Evolutionary conservation across 176 grass and related monocot genomes (phyloP).

Genomic region (Avena insularis): DNA sequence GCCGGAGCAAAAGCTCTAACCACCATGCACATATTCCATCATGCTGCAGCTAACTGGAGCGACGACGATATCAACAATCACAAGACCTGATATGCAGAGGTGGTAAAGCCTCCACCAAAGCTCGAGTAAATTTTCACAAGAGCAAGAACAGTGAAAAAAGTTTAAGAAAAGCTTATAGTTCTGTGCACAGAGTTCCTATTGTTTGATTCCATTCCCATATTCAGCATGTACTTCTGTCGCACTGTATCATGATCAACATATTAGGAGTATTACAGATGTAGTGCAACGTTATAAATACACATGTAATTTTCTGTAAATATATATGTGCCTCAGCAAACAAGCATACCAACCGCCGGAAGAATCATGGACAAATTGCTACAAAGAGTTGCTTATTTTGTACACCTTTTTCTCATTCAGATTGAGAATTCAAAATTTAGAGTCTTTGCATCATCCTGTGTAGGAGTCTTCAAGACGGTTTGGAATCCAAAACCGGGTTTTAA

Average conservation of each 20-base stretch:
- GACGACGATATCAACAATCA: neutral
- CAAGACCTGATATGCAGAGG: neutral
- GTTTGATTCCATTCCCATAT: neutral
- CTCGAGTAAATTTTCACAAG: neutral
- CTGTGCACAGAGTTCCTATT: neutral
- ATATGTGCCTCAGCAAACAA: neutral
- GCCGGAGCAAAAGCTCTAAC: neutral
- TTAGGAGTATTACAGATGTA: neutral
- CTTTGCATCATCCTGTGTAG: neutral
- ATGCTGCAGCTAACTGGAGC: neutral
- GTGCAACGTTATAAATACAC: neutral
- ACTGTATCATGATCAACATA: neutral
- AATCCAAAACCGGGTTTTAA: neutral
- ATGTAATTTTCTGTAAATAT: conserved; percentile 1
- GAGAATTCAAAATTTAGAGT: neutral
- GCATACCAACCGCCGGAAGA: neutral
- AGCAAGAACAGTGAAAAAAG: neutral
- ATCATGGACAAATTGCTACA: neutral
- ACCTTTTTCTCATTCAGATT: neutral
- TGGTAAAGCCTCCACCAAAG: neutral
- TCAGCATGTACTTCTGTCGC: neutral
- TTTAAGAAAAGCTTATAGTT: neutral
- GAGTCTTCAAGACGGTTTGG: neutral
- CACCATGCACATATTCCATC: neutral
- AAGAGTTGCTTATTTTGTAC: neutral